Percentiles rank a stretch among this genome's conserved stretches.
These are phyloP conservation scores for Syncephalastrum sp. DNA, from an alignment of 371 early-diverging fungal genomes.

Conservation along the genomic window DNA sequence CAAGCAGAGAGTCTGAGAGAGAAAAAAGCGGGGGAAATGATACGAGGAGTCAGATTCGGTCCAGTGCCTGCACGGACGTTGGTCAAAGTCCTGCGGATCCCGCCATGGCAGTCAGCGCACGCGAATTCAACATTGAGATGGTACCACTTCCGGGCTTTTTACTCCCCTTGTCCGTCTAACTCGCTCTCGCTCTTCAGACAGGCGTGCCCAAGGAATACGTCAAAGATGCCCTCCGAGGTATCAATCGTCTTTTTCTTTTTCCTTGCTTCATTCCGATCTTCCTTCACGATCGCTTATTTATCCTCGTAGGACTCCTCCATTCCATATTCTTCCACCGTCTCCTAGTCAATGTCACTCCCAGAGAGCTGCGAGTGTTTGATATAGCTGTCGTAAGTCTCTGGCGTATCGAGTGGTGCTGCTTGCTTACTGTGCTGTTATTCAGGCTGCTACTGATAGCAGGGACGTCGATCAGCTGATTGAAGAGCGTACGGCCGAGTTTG, in stretches of 20 bases:
- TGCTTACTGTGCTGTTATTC: conserved; percentile 16
- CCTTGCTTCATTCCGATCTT: not conserved
- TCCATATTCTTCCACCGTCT: conserved; percentile 85
- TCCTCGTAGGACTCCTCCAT: conserved; percentile 66
- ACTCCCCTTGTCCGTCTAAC: not conserved
- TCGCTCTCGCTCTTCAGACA: conserved; percentile 38
- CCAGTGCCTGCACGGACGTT: too few relatives aligned
- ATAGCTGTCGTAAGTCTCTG: conserved; percentile 61
- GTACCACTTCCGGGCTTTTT: conserved; percentile 17
- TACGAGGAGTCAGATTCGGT: too few relatives aligned
- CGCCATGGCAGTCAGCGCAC: conserved; percentile 21
- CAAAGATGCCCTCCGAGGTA: conserved; percentile 67
- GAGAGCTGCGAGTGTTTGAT: conserved; percentile 69
- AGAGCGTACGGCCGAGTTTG: conserved; percentile 37
- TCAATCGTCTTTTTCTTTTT: not conserved
- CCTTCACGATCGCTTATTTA: not conserved
- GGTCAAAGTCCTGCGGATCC: too few relatives aligned
- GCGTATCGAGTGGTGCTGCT: too few relatives aligned
- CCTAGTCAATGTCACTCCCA: conserved; percentile 73
- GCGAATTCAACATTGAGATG: conserved; percentile 50
- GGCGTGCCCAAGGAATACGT: conserved; percentile 54
- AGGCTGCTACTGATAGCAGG: conserved; percentile 30
- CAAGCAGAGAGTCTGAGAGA: too few relatives aligned
- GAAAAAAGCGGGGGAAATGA: too few relatives aligned
- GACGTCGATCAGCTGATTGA: conserved; percentile 43